Conservation (phyloP, 164 flowering plant genomes). For the Kingdonia uniflora region DNA sequence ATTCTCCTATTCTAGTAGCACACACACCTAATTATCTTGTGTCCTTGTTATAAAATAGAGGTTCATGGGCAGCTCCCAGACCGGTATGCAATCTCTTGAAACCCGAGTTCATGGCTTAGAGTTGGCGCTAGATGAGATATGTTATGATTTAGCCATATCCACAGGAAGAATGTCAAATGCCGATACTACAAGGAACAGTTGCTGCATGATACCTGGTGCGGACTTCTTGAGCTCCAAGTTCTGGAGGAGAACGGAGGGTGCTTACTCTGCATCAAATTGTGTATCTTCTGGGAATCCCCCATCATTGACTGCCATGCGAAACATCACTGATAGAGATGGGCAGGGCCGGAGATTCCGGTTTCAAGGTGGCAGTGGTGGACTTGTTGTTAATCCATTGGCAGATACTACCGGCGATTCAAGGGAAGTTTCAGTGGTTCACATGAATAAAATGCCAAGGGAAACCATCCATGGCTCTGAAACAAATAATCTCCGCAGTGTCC, state of each 20-base stretch:
- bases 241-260: slow-evolving; percentile 59
- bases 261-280: slow-evolving; percentile 30
- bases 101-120: slow-evolving; percentile 90
- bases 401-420: slow-evolving; percentile 31
- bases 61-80: slow-evolving; percentile 82
- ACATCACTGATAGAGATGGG: slow-evolving; percentile 24
- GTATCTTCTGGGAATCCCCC: slow-evolving; percentile 28
- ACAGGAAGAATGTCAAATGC: slow-evolving; percentile 43
- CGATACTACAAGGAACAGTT: slow-evolving; percentile 29
- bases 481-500: too few species aligned
- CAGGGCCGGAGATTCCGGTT: slow-evolving; percentile 36
- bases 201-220: slow-evolving; percentile 76
- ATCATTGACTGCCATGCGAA: slow-evolving; percentile 21
- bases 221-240: too few species aligned
- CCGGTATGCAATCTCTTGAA: slow-evolving; percentile 74
- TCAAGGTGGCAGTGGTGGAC: slow-evolving; percentile 35
- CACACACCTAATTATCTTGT: background rate
- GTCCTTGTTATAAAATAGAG: slow-evolving; percentile 26
- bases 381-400: slow-evolving; percentile 80
- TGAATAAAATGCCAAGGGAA: slow-evolving; percentile 16
- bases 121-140: slow-evolving; percentile 72
- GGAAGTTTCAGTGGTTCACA: slow-evolving; percentile 19
- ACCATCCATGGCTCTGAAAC: slow-evolving; percentile 12
- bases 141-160: slow-evolving; percentile 65
- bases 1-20: background rate